Percentiles rank a stretch among this genome's conserved stretches.
phyloP scores from a whole-genome alignment of 768 basidiomycete species.

The Boletus reticuloceps region DNA sequence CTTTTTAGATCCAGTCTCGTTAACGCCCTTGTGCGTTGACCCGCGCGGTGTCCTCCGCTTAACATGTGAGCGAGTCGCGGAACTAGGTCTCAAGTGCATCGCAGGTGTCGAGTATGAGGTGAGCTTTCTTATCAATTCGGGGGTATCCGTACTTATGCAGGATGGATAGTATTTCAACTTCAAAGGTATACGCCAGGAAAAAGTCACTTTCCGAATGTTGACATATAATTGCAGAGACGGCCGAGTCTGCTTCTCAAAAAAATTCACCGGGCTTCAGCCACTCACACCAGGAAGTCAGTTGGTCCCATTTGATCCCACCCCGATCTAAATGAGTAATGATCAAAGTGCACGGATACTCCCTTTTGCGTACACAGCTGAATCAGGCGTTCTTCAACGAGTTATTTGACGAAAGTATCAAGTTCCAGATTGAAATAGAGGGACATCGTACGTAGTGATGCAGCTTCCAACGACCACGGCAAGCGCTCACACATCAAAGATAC shows the following conservation, averaged over 20 bases:
- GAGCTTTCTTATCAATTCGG: constrained; percentile 6
- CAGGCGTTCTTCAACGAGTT: constrained; percentile 86
- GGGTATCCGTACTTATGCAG: constrained; percentile 3
- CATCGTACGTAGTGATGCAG: constrained; percentile 56
- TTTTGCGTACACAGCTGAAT: constrained; percentile 88
- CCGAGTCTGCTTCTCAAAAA: constrained; percentile 73
- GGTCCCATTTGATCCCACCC: not conserved
- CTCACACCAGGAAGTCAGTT: constrained; percentile 90
- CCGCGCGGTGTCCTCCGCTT: constrained; percentile 79
- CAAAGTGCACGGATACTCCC: constrained; percentile 94
- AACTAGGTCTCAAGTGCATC: constrained; percentile 57
- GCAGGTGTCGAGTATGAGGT: constrained; percentile 97
- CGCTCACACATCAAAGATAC: constrained; percentile 54
- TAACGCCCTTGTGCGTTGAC: constrained; percentile 73
- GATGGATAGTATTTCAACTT: constrained; percentile 85
- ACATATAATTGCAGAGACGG: constrained; percentile 60
- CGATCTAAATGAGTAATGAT: constrained; percentile 3
- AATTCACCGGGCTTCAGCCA: constrained; percentile 64
- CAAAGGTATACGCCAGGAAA: constrained; percentile 53
- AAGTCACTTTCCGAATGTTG: not conserved
- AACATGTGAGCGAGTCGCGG: constrained; percentile 49
- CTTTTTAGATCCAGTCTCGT: constrained; percentile 86
- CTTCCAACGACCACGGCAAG: not conserved
- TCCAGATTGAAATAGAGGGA: constrained; percentile 81
- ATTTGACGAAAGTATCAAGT: constrained; percentile 69